A percentile compares a stretch with the other conserved stretches of the same genome.
phyloP scores from a whole-genome alignment of 2,329 filamentous ascomycete genomes.

The Emergomyces pasteurianus region DNA sequence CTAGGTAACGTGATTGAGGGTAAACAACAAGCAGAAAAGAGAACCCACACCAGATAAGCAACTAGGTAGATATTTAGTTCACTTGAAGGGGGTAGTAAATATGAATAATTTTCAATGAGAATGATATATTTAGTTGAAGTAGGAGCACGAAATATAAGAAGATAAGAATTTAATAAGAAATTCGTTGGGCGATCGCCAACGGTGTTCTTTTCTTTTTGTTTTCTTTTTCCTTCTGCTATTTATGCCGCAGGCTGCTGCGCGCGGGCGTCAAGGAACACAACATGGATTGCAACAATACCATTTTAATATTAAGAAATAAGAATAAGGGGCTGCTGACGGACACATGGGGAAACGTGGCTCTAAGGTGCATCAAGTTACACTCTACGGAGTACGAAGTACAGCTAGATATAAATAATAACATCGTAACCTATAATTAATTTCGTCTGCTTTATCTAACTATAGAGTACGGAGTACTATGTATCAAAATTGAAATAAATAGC shows the following conservation, averaged over 20 bases:
- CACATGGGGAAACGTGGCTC: background rate
- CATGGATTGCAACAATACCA: background rate
- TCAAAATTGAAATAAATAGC: too few species aligned
- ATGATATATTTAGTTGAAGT: background rate
- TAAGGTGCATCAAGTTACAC: background rate
- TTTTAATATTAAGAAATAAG: background rate
- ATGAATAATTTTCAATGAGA: background rate
- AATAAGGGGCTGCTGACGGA: background rate
- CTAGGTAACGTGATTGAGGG: slow-evolving; percentile 1
- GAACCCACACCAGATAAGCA: background rate
- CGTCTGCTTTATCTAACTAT: too few species aligned
- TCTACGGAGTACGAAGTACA: too few species aligned
- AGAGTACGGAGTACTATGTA: too few species aligned
- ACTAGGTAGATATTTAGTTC: too few species aligned
- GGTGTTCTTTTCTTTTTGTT: background rate
- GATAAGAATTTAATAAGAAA: background rate
- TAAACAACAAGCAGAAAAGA: background rate
- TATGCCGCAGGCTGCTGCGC: background rate
- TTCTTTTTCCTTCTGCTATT: background rate
- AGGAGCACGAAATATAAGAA: background rate
- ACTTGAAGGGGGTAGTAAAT: background rate
- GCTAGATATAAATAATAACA: too few species aligned
- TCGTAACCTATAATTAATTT: too few species aligned
- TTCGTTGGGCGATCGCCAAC: background rate
- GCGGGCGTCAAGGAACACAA: background rate